Evolutionary conservation across 176 grass and related monocot genomes (phyloP).

Genomic region (Rhipidocladum racemiflorum): DNA sequence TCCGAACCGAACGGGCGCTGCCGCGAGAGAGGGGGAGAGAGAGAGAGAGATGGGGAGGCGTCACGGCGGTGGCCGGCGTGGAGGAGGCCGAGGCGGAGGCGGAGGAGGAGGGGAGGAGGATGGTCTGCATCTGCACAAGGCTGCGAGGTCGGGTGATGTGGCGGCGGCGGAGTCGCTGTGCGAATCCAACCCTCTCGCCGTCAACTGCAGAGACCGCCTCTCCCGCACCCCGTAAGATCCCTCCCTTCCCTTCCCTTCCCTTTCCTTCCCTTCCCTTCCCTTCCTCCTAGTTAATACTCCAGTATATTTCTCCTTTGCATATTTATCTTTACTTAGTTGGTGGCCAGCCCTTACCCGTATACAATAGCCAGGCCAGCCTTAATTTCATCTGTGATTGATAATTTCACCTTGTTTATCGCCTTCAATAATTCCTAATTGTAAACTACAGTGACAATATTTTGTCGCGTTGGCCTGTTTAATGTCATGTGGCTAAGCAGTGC

Average conservation of each 20-base stretch:
- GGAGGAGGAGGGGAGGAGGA: conserved; percentile 29
- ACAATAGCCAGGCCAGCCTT: neutral
- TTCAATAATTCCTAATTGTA: neutral
- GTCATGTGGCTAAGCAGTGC: neutral
- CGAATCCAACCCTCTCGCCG: conserved; percentile 42
- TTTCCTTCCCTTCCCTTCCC: too few relatives aligned
- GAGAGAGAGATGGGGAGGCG: conserved; percentile 42
- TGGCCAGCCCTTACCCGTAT: neutral
- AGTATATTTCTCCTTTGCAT: neutral
- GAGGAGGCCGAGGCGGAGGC: conserved; percentile 13
- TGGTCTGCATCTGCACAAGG: conserved; percentile 41
- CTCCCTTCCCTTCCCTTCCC: neutral
- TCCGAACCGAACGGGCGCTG: neutral
- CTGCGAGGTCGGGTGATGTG: conserved; percentile 39
- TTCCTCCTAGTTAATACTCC: neutral
- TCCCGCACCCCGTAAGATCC: conserved; percentile 41
- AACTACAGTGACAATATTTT: neutral
- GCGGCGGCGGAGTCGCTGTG: conserved; percentile 32
- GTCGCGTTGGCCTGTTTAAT: neutral
- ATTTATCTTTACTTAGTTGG: neutral
- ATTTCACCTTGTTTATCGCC: neutral
- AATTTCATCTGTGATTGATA: neutral
- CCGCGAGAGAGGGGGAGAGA: neutral
- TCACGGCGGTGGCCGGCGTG: conserved; percentile 10
- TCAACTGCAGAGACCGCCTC: conserved; percentile 51